phyloP scores from a whole-genome alignment of 306 rosid genomes.

The Adenanthera pavonina region DNA sequence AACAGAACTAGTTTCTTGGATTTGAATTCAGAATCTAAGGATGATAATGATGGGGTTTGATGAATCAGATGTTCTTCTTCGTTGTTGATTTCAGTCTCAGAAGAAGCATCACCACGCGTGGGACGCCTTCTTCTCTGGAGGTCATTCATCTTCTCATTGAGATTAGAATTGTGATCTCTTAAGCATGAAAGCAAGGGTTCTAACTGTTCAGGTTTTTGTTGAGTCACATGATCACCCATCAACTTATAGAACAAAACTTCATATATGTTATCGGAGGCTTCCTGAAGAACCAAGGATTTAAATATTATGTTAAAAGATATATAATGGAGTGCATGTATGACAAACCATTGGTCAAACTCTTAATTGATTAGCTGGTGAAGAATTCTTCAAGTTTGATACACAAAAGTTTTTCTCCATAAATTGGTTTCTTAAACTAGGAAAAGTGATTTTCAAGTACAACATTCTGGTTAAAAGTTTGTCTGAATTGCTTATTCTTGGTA shows the following conservation, averaged over 20 bases:
- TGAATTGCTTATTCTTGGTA: not conserved
- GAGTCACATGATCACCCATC: constrained; percentile 65
- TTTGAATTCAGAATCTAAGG: constrained; percentile 26
- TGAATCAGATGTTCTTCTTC: constrained; percentile 38
- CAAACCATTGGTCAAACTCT: not conserved
- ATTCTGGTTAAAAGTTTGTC: not conserved
- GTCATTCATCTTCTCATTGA: constrained; percentile 45
- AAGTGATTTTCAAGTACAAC: not conserved
- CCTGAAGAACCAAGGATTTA: constrained; percentile 17
- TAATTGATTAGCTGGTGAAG: not conserved
- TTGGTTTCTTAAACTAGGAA: constrained; percentile 3
- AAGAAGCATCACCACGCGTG: constrained; percentile 24
- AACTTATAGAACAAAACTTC: constrained; percentile 32
- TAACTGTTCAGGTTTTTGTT: constrained; percentile 22
- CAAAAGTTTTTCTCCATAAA: no score
- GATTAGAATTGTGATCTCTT: constrained; percentile 39
- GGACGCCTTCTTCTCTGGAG: constrained; percentile 60
- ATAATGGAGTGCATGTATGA: not conserved
- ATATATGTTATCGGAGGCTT: constrained; percentile 6
- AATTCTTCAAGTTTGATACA: not conserved
- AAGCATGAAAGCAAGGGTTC: constrained; percentile 55
- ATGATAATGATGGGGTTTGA: constrained; percentile 3
- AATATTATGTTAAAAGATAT: no score
- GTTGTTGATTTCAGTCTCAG: constrained; percentile 11
- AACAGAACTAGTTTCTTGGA: constrained; percentile 50